Evolutionary conservation across 768 basidiomycete species (phyloP), one percentile per base, ranked within the genome.

Genomic region (Mycena pura): DNA sequence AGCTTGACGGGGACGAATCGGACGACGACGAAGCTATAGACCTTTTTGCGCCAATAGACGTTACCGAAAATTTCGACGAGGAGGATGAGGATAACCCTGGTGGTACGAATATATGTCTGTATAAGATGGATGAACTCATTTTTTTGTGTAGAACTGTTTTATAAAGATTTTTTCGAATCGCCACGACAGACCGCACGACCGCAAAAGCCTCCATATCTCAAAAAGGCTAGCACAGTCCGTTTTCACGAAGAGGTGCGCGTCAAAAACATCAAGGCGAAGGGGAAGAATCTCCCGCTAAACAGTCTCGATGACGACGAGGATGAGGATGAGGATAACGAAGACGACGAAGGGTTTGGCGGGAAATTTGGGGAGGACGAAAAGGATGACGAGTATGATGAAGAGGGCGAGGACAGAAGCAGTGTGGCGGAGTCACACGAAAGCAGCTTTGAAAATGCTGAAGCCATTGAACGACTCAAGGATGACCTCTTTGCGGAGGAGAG

Each of bases 161-260:
- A 94, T 72, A 74, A 75, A 34, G 93, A 94, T 70, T 96, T 95
- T 76, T 96, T 95, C 69, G 90, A 85, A 39, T 82, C 87, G 7
- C 90, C 90, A 13, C 73, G 67, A 21, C 66, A 63, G 25, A 45
- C 34, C 27, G 48, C 39, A 53, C 51, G 70, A 39, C 65, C 71
- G 72, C 61, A 72, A 46, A 56, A 67, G 2, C 38, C 68, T 13
- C 46, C 68, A 52, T 56, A 56, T 41, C 27, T 67, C 8, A 41
- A 62, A 47, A 72, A 74, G 53, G 38, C 75, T 32, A 75, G 78
- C 38, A 85, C 80, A 56, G 94, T 95, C 11, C 87, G 90, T 21
- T 96, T 96, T 72, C 84, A 88, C 68, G 90, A 93, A 5, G 82
- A 88, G 68, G 94, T 96, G 25, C 79, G 86, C 34, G 89, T 95